Evolutionary conservation across 768 basidiomycete genomes (phyloP).

Genomic region (Stropharia rugosoannulata): DNA sequence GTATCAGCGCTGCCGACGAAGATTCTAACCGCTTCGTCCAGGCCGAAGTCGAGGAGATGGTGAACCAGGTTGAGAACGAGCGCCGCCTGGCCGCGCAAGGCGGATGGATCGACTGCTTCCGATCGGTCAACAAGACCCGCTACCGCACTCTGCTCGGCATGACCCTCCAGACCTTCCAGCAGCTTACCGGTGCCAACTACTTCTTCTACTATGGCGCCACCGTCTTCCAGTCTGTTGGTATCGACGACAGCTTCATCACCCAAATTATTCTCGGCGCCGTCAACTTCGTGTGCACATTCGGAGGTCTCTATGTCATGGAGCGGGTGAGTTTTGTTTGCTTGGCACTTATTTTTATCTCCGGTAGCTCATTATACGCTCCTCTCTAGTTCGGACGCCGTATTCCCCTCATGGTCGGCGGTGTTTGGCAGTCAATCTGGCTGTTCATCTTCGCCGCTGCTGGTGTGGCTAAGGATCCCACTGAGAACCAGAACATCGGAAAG

Average conservation of each 20-base stretch:
- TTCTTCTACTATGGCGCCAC: constrained; percentile 72
- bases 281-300: constrained; percentile 71
- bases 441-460: constrained; percentile 75
- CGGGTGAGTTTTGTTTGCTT: constrained; percentile 31
- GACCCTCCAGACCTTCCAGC: constrained; percentile 67
- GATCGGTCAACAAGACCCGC: constrained; percentile 48
- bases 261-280: constrained; percentile 78
- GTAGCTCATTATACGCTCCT: neutral
- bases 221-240: constrained; percentile 65
- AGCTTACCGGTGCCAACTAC: constrained; percentile 73
- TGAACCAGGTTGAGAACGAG: constrained; percentile 49
- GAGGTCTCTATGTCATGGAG: constrained; percentile 74
- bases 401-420: constrained; percentile 65
- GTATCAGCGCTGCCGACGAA: constrained; percentile 40
- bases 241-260: constrained; percentile 63
- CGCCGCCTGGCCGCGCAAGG: constrained; percentile 29
- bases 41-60: constrained; percentile 56
- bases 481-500: constrained; percentile 50
- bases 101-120: constrained; percentile 72
- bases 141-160: constrained; percentile 68
- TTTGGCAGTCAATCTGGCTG: constrained; percentile 72
- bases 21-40: constrained; percentile 39
- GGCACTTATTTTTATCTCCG: neutral
- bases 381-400: constrained; percentile 58
- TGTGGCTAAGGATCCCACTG: constrained; percentile 54